Conservation (phyloP, 139 green algal species). For the Auxenochlorella protothecoides region DNA sequence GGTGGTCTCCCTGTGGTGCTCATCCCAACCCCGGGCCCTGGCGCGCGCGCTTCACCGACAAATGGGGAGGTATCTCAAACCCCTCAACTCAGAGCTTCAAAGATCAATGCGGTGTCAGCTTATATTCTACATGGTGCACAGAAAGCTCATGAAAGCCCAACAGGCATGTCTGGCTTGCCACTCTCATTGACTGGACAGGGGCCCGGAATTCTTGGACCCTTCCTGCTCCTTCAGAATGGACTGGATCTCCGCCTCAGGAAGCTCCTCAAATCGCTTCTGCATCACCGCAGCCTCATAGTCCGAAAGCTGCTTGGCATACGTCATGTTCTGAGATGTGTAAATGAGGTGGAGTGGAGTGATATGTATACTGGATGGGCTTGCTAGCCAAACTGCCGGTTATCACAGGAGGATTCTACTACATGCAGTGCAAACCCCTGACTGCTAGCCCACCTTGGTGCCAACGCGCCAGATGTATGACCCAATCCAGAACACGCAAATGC, state of each 20-base stretch:
- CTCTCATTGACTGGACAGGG: no score
- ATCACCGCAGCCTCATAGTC: slow-evolving; percentile 98
- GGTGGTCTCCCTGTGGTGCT: no score
- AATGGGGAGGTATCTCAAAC: no score
- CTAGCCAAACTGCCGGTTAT: background rate
- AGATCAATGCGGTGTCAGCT: no score
- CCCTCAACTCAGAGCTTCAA: no score
- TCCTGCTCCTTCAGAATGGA: slow-evolving; percentile 27
- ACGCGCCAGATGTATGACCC: slow-evolving; percentile 88
- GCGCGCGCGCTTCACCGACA: no score
- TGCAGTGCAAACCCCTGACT: background rate
- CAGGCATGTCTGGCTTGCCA: no score
- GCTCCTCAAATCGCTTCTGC: slow-evolving; percentile 88
- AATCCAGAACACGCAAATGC: slow-evolving; percentile 74
- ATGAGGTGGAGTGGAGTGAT: background rate
- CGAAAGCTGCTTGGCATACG: slow-evolving; percentile 94
- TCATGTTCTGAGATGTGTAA: slow-evolving; percentile 81
- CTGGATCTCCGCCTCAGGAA: slow-evolving; percentile 63
- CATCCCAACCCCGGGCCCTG: no score
- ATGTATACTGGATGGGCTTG: background rate
- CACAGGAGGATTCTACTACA: background rate
- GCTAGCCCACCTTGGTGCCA: slow-evolving; percentile 73
- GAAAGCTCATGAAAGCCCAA: no score
- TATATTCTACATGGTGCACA: no score
- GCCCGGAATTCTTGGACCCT: slow-evolving; percentile 11